Conservation (phyloP, 768 basidiomycete species). For the Clitopilus hobsonii region DNA sequence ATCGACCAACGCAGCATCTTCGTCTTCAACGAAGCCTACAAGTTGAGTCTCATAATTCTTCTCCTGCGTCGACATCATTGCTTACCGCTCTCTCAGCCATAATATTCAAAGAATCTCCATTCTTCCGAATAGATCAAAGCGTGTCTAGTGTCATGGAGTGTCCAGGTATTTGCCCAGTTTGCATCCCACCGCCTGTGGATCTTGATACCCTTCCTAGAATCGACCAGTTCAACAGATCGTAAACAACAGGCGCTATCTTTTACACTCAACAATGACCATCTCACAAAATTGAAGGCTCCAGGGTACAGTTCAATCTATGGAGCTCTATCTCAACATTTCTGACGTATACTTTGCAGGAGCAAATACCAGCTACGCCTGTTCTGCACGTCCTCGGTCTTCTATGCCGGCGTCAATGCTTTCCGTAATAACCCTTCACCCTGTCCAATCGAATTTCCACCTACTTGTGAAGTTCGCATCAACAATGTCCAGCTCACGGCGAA, state of each 20-base stretch:
- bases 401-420: slow-evolving; percentile 49
- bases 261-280: slow-evolving; percentile 61
- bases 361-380: slow-evolving; percentile 82
- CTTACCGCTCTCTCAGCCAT: slow-evolving; percentile 40
- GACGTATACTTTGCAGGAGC: slow-evolving; percentile 32
- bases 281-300: slow-evolving; percentile 50
- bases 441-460: slow-evolving; percentile 86
- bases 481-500: slow-evolving; percentile 62
- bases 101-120: slow-evolving; percentile 78
- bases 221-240: slow-evolving; percentile 73
- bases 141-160: slow-evolving; percentile 70
- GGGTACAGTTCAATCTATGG: slow-evolving; percentile 37
- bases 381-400: slow-evolving; percentile 82
- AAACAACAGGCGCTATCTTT: slow-evolving; percentile 60
- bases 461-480: slow-evolving; percentile 90
- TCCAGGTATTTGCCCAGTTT: slow-evolving; percentile 65
- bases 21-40: slow-evolving; percentile 25
- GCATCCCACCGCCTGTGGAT: no score
- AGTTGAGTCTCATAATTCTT: slow-evolving; percentile 12
- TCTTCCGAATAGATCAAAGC: slow-evolving; percentile 61
- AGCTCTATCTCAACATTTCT: slow-evolving; percentile 6
- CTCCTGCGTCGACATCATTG: slow-evolving; percentile 3
- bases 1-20: slow-evolving; percentile 29
- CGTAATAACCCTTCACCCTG: slow-evolving; percentile 50
- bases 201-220: slow-evolving; percentile 43